Conservation (phyloP, 2,329 filamentous ascomycete genomes). For the Macrophomina tecta region DNA sequence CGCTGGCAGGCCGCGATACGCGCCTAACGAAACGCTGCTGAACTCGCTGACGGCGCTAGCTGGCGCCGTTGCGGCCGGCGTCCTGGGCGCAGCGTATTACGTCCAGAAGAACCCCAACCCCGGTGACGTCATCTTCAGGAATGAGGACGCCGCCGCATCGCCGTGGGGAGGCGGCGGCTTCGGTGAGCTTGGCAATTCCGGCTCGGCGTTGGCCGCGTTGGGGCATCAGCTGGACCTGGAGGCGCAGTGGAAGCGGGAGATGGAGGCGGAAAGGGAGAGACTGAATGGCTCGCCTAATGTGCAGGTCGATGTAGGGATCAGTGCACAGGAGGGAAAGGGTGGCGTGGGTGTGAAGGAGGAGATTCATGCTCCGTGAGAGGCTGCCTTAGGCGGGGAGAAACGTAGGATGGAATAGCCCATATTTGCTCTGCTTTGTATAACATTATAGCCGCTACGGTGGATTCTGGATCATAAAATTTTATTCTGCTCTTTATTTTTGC, state of each 20-base stretch:
- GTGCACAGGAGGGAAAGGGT: constrained; percentile 13
- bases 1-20: constrained; percentile 3
- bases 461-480: too few relatives aligned
- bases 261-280: constrained; percentile 24
- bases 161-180: background rate
- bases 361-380: background rate
- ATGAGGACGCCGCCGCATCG: background rate
- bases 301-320: constrained; percentile 29
- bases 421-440: too few relatives aligned
- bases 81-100: constrained; percentile 10
- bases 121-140: constrained; percentile 22
- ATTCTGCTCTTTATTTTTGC: too few relatives aligned
- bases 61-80: background rate
- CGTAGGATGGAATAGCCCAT: too few relatives aligned
- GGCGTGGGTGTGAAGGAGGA: constrained; percentile 16
- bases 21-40: constrained; percentile 4
- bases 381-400: too few relatives aligned
- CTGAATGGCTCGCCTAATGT: constrained; percentile 10
- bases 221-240: constrained; percentile 28
- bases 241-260: constrained; percentile 19
- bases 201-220: constrained; percentile 31
- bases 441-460: too few relatives aligned
- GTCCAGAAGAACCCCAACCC: constrained; percentile 22
- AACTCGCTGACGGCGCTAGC: constrained; percentile 9
- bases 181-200: constrained; percentile 28